A percentile compares a stretch with the other conserved stretches of the same genome.
Evolutionary conservation across 2,329 filamentous ascomycete genomes (phyloP).

Genomic region (Phoma sp.): DNA sequence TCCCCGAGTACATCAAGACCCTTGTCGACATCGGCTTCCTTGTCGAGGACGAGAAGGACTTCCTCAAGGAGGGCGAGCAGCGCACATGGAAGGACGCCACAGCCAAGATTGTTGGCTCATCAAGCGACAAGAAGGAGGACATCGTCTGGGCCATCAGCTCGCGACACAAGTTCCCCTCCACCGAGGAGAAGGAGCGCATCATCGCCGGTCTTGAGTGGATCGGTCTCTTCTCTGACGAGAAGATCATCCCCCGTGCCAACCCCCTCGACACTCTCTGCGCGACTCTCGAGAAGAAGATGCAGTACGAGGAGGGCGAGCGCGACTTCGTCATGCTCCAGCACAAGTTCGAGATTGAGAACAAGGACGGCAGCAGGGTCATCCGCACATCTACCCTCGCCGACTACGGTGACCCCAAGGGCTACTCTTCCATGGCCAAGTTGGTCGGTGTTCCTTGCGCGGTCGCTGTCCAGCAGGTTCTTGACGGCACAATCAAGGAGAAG

Average conservation of each 20-base stretch:
- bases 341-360: slow-evolving; percentile 83
- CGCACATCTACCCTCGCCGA: slow-evolving; percentile 82
- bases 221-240: slow-evolving; percentile 70
- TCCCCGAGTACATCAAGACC: slow-evolving; percentile 87
- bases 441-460: slow-evolving; percentile 79
- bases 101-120: slow-evolving; percentile 74
- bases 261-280: slow-evolving; percentile 91
- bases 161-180: slow-evolving; percentile 75
- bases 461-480: slow-evolving; percentile 78
- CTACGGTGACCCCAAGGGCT: slow-evolving; percentile 80
- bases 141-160: slow-evolving; percentile 75
- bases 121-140: slow-evolving; percentile 71
- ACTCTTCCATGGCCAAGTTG: slow-evolving; percentile 83
- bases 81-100: slow-evolving; percentile 87
- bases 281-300: slow-evolving; percentile 89
- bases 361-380: slow-evolving; percentile 79
- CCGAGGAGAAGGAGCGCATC: slow-evolving; percentile 74
- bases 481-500: slow-evolving; percentile 75
- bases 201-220: slow-evolving; percentile 77
- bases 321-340: slow-evolving; percentile 83
- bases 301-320: slow-evolving; percentile 81
- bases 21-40: slow-evolving; percentile 93
- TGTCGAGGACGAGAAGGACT: slow-evolving; percentile 70
- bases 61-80: slow-evolving; percentile 65
- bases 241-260: slow-evolving; percentile 76